A percentile compares a stretch with the other conserved stretches of the same genome.
Conservation (phyloP, 164 flowering plant species). For the Paratinospora sagittata region DNA sequence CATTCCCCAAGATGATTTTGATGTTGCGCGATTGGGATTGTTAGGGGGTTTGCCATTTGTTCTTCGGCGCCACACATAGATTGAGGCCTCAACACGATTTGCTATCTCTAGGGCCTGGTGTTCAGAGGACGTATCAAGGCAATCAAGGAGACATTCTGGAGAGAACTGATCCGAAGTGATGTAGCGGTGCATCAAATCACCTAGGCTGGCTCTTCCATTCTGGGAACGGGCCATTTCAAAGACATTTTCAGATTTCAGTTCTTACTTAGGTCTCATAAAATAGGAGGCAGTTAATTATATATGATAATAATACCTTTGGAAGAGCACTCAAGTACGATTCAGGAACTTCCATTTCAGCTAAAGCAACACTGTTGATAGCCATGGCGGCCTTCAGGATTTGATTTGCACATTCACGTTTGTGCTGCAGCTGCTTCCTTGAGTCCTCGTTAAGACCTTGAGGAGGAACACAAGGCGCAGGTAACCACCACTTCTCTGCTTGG, state of each 20-base stretch:
- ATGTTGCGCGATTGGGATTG: constrained; percentile 39
- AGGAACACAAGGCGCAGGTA: constrained; percentile 89
- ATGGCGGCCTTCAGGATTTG: constrained; percentile 93
- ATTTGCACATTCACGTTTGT: constrained; percentile 78
- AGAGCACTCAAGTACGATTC: constrained; percentile 77
- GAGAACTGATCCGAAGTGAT: constrained; percentile 93
- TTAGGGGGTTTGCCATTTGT: constrained; percentile 32
- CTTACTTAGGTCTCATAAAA: not conserved
- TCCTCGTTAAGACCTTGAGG: constrained; percentile 60
- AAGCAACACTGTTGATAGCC: constrained; percentile 69
- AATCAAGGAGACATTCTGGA: constrained; percentile 87
- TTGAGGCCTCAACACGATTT: constrained; percentile 85
- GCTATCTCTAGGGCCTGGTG: constrained; percentile 84
- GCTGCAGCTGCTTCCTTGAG: constrained; percentile 58
- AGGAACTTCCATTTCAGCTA: constrained; percentile 95
- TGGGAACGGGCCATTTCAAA: constrained; percentile 23
- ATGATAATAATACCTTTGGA: constrained; percentile 60
- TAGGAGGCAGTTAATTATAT: not conserved
- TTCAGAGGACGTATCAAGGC: constrained; percentile 80
- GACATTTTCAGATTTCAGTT: constrained; percentile 1
- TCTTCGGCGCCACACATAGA: constrained; percentile 76
- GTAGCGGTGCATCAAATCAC: constrained; percentile 80
- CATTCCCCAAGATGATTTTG: constrained; percentile 87
- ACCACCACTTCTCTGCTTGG: constrained; percentile 99
- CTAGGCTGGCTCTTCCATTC: constrained; percentile 87